phyloP scores from a whole-genome alignment of 2,329 filamentous ascomycete species.

The Paecilomyces formosus region DNA sequence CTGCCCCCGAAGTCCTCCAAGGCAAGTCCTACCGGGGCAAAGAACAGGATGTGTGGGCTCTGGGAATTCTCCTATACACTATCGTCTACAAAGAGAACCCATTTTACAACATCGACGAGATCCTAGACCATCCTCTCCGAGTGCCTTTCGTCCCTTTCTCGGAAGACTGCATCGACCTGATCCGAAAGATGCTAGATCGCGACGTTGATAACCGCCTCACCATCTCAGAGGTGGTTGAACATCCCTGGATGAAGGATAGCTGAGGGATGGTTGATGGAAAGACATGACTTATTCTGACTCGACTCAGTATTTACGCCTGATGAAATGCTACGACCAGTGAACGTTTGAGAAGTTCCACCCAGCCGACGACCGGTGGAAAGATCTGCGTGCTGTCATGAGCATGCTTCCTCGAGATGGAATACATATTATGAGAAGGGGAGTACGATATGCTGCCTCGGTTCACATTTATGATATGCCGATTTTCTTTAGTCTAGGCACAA shows the following conservation, averaged over 20 bases:
- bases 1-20: constrained; percentile 92
- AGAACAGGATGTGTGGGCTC: constrained; percentile 96
- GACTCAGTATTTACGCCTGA: not conserved
- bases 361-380: not conserved
- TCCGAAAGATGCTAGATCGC: constrained; percentile 85
- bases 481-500: not conserved
- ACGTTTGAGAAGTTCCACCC: not conserved
- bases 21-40: constrained; percentile 89
- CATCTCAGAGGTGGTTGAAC: constrained; percentile 81
- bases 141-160: constrained; percentile 62
- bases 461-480: constrained; percentile 1
- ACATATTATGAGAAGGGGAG: not conserved
- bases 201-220: constrained; percentile 74
- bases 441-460: not conserved
- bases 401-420: not conserved
- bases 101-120: constrained; percentile 98
- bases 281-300: not conserved
- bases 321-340: not conserved
- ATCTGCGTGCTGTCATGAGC: not conserved
- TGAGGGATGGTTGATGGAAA: constrained; percentile 5
- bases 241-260: constrained; percentile 61
- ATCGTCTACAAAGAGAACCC: constrained; percentile 99
- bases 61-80: constrained; percentile 94
- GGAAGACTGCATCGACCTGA: constrained; percentile 86
- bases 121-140: constrained; percentile 91